Conservation (phyloP, 345 rosid genomes). For the Viola odorata region DNA sequence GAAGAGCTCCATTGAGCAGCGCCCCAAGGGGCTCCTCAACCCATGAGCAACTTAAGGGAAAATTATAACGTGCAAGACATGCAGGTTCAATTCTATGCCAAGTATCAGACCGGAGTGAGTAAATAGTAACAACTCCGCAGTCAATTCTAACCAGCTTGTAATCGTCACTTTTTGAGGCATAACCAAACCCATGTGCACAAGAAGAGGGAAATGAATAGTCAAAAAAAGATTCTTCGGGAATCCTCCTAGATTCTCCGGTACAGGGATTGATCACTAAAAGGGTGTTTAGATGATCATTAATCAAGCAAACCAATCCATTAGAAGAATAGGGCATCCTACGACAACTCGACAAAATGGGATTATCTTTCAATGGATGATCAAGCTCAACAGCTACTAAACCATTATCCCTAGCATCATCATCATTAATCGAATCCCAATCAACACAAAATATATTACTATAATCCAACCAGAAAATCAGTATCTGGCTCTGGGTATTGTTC, state of each 20-base stretch:
- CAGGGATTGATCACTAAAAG: slow-evolving; percentile 41
- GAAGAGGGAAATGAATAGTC: slow-evolving; percentile 17
- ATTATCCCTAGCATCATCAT: not conserved
- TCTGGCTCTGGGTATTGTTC: slow-evolving; percentile 2
- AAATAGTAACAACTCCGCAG: not conserved
- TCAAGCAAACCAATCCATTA: slow-evolving; percentile 42
- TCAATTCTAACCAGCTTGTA: slow-evolving; percentile 20
- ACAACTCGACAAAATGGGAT: slow-evolving; percentile 11
- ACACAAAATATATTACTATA: slow-evolving; percentile 15
- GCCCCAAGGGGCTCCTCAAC: no score
- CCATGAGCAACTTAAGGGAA: no score
- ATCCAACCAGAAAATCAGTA: slow-evolving; percentile 8
- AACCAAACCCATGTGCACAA: no score
- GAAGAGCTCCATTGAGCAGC: slow-evolving; percentile 4
- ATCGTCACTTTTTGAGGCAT: no score
- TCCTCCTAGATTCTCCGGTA: slow-evolving; percentile 36
- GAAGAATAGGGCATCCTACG: slow-evolving; percentile 34
- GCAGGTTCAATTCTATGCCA: slow-evolving; percentile 7
- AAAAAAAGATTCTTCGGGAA: slow-evolving; percentile 7
- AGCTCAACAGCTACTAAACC: slow-evolving; percentile 18
- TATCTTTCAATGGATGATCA: slow-evolving; percentile 4
- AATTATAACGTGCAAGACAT: not conserved
- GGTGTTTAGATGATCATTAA: slow-evolving; percentile 22
- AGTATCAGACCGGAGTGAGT: not conserved
- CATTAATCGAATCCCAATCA: slow-evolving; percentile 13